Evolutionary conservation across 1,284 basidiomycete genomes (phyloP), one percentile per base, ranked within the genome.

Genomic region (Apiotrichum porosum): DNA sequence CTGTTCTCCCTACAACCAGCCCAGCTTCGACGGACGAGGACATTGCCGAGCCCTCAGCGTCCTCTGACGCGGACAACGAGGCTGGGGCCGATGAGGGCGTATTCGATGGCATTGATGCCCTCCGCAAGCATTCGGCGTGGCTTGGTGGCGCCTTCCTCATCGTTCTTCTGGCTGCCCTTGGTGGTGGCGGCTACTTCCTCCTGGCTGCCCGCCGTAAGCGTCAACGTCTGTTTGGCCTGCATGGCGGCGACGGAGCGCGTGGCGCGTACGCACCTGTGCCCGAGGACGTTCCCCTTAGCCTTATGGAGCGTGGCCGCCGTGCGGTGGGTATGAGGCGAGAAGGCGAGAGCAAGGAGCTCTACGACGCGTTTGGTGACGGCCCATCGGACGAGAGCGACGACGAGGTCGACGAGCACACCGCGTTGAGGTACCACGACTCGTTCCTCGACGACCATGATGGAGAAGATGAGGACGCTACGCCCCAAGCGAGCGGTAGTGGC

Each of bases 281-380:
- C 26, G 51, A 46, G 3, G 86, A 88, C 37, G 75, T 90, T 40
- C 80, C 81, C 4, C 85, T 93, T 85, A 78, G 78, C 40, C 68
- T 83, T 3, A 67, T 90, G n/a, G 65, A 66, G 46, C 73, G 73
- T 31, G 51, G 42, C 32, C 55, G 60, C 63, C 62, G 55, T 58
- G 61, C 61, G 34, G 45, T 62, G 8, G 57, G 56, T 23, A 55
- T 69, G 17, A 66, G 56, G 3, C 71, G 75, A 9, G 74, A 75
- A 42, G 71, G 77, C 17, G 61, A 65, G 37, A 59, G 58, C 26
- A 88, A 85, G 74, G 90, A 93, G 68, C 66, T 93, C 47, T 93
- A 93, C 62, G 90, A 93, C 71, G 89, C 90, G 14, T 93, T 93
- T 72, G 89, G 88, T 18, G 88, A 90, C 61, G 70, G 67, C 21